phyloP scores from a whole-genome alignment of 352 stramenopile species.

The Blastocystis sp. region DNA sequence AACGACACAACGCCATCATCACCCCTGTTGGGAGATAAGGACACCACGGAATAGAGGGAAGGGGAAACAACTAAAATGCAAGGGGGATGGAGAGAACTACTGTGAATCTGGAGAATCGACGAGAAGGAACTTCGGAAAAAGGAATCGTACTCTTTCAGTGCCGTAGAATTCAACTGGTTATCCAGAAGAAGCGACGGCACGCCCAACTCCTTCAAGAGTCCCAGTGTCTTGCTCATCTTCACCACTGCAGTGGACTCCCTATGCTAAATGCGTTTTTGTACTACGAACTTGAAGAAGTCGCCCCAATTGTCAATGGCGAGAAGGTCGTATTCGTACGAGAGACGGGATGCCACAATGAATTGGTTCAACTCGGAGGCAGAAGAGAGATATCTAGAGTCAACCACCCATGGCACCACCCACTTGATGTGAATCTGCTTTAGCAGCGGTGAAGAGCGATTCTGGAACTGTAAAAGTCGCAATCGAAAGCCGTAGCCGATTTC shows the following conservation, averaged over 20 bases:
- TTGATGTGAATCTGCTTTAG: slow-evolving; percentile 36
- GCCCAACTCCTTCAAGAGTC: background rate
- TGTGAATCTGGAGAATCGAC: background rate
- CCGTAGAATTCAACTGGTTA: background rate
- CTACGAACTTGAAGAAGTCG: background rate
- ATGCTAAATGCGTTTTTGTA: background rate
- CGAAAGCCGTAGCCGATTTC: background rate
- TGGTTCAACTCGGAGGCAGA: background rate
- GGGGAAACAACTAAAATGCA: background rate
- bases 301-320: slow-evolving; percentile 10
- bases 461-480: background rate
- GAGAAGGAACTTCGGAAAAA: background rate
- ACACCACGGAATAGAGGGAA: background rate
- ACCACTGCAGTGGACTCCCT: background rate
- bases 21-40: background rate
- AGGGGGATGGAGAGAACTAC: background rate
- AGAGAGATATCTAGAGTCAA: slow-evolving; percentile 1
- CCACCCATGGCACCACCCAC: background rate
- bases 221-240: background rate
- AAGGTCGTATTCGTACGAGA: background rate
- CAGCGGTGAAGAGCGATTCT: background rate
- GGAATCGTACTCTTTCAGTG: background rate
- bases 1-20: too few relatives aligned
- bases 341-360: background rate
- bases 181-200: background rate